Base-by-base conservation (phyloP, 106 monocot species). In the Cymbidium sinense region DNA sequence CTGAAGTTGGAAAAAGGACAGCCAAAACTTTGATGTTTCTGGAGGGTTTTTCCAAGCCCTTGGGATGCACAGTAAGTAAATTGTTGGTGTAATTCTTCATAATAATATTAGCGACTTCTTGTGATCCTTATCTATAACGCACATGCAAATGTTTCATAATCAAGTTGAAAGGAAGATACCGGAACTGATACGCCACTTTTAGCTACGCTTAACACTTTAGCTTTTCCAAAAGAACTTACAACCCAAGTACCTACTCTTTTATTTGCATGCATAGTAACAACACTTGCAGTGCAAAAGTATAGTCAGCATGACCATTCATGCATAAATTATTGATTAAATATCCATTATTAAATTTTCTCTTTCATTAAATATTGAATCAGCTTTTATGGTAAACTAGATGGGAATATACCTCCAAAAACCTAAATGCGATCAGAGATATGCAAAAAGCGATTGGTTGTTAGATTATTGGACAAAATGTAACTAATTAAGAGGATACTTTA, bases 1-100 rank as follows among this genome's bases (percentile, higher is more conserved):
- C 29, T 75, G 90, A 95, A 81, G 77, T 74, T 81, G 94, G 88
- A 70, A 96, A 83, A 79, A 94, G 64, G 77, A 50, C 88, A 36
- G 35, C 73, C 73, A 99, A 95, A 88, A 99, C 90, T 27, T 83
- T 96, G 69, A 89, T 93, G 96, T 96, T 93, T 81, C 78, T 96
- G 82, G 96, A 96, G 80, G 96, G 96, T 67, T 96, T 86, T 70
- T 84, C 87, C 34, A 96, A 85, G 77, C 93, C 96, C 43, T 84
- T 96, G 82, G 96, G 96, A 21, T 96, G 96, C 81, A 93, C 96
- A 55, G 96, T 96, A 39, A 85, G 95, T 85, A 12, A 13, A 67
- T 39, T 82, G 67, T 13, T 31, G 31, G 13, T 13, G 30, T 28
- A 29, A 27, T 28, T 23, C 64, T 62, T 64, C 27, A 29, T 64